Base-by-base conservation (phyloP, 2,329 filamentous ascomycete genomes). In the Aspergillus sergii region DNA sequence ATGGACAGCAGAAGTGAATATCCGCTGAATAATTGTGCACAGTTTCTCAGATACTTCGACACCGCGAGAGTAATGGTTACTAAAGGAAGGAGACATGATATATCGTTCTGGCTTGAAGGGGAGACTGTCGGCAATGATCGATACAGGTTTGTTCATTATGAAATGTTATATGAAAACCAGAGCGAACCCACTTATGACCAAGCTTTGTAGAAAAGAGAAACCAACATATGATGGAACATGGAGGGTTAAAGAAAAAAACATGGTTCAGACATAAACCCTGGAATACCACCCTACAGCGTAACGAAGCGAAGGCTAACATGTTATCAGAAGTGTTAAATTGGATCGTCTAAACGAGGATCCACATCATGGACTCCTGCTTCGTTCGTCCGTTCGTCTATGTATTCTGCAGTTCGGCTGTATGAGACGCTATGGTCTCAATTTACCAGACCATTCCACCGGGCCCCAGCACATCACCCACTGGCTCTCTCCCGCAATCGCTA, bases 1-100 rank as follows among this genome's bases (percentile, higher is more conserved):
- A 30, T 68, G 64, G 7, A 77, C 69, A 2, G 73, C 70, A 14
- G 71, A 69, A 41, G 76, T 71, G 41, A 77, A 78, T 34, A 78
- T 64, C 19, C 68, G 69, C 19, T 72, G 72, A 14, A 78, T 61
- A n/a, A 75, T 63, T 28, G 68, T 63, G 55, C 75, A 68, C 46
- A 78, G 65, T 46, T 63, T 70, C 43, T 69, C 64, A 9, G 66
- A 63, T 55, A 72, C 70, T 30, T 69, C 64, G 36, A 58, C 21
- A 53, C 66, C 64, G 53, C 39, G 4, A 43, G 51, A 30, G 50
- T 56, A 51, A n/a, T 43, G 23, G 57, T 61, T 39, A 26, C 54
- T 50, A 30, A 64, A 28, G 32, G 50, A 63, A 55, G 66, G 64
- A 36, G 63, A 62, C 68, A 70, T 70, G 30, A 54, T 63, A 34